phyloP scores from a whole-genome alignment of 2,329 filamentous ascomycete genomes.

The Verticillium nubilum region DNA sequence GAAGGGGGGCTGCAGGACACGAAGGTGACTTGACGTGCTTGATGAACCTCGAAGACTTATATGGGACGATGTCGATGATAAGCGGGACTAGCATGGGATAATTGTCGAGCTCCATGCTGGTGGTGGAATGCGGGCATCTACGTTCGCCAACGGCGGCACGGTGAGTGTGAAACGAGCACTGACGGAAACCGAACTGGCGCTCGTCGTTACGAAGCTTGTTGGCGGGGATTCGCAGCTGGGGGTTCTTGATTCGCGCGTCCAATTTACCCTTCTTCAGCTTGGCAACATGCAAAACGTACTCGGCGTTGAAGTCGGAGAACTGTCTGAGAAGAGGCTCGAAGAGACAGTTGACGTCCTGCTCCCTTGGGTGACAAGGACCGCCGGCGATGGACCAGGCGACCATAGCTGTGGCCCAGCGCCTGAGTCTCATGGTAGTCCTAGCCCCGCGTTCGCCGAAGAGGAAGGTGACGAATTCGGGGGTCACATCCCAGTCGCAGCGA shows the following conservation, averaged over 20 bases:
- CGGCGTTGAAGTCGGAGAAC: constrained; percentile 40
- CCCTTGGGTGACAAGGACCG: constrained; percentile 18
- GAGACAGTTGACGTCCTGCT: constrained; percentile 21
- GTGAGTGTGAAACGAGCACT: constrained; percentile 57
- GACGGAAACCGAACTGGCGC: constrained; percentile 54
- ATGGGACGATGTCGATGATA: constrained; percentile 7
- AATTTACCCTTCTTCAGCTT: constrained; percentile 47
- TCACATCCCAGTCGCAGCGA: constrained; percentile 52
- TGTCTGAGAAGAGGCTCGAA: constrained; percentile 37
- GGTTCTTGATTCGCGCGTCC: constrained; percentile 53
- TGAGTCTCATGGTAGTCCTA: constrained; percentile 42
- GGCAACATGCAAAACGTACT: constrained; percentile 45
- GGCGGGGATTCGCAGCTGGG: constrained; percentile 51
- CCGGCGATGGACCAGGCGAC: constrained; percentile 48
- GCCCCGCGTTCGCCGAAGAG: constrained; percentile 50
- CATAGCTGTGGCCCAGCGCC: constrained; percentile 57
- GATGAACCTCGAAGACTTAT: neutral
- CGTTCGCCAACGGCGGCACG: constrained; percentile 47
- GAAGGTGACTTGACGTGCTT: constrained; percentile 3
- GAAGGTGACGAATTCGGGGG: constrained; percentile 42
- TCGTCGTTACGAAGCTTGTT: constrained; percentile 52
- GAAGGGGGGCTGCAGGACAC: neutral
- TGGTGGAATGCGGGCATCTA: constrained; percentile 39
- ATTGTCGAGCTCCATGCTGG: constrained; percentile 10
- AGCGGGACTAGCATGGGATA: constrained; percentile 13